These are phyloP conservation scores for Hordeum marinum DNA, from an alignment of 176 grass and related monocot genomes.

Conservation along the genomic window DNA sequence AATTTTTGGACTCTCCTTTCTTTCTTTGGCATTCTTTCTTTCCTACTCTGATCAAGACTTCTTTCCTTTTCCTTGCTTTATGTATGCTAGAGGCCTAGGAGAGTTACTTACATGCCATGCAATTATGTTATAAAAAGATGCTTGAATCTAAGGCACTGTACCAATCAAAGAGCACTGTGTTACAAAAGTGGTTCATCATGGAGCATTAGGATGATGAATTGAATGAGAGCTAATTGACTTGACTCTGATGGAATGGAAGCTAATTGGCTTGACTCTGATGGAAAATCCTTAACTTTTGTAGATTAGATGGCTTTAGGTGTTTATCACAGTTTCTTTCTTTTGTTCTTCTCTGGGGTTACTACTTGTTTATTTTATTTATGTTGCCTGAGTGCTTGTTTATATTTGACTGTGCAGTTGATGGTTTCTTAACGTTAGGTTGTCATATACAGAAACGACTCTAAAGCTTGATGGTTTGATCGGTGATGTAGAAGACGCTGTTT, in stretches of 20 bases:
- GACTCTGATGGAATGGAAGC: constrained; percentile 6
- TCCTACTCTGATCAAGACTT: neutral
- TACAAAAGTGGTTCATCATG: neutral
- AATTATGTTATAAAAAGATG: neutral
- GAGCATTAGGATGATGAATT: neutral
- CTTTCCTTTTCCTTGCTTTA: neutral
- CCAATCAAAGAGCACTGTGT: neutral
- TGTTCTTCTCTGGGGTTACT: neutral
- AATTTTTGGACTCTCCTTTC: neutral
- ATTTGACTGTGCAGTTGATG: constrained; percentile 25
- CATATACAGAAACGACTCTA: constrained; percentile 69
- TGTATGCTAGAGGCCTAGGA: constrained; percentile 13
- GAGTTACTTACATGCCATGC: neutral
- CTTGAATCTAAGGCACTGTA: neutral
- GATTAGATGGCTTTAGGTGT: constrained; percentile 1
- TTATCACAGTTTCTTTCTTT: neutral
- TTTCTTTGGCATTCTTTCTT: neutral
- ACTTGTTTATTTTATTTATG: neutral
- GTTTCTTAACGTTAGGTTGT: constrained; percentile 39
- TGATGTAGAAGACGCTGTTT: constrained; percentile 80
- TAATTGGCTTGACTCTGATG: neutral
- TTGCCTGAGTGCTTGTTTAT: constrained; percentile 7
- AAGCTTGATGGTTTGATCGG: constrained; percentile 87
- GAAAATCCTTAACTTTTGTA: neutral
- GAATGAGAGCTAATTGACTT: neutral